Evolutionary conservation across 495 filamentous ascomycete genomes (phyloP), one percentile per base, ranked within the genome.

Genomic region (Penicillium cataractarum): DNA sequence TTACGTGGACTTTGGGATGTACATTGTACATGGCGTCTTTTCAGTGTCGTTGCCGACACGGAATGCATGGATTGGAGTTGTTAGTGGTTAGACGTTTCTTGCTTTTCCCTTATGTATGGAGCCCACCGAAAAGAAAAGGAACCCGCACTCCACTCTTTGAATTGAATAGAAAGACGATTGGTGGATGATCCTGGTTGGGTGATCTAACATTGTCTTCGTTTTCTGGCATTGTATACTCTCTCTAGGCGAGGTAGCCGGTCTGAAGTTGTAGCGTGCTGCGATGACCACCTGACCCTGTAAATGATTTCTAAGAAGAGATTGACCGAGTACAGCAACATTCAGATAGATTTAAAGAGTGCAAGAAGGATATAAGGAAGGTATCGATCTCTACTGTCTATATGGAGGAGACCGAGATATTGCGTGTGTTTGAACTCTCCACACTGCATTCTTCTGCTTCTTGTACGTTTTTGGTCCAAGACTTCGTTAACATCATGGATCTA

Each of bases 31-130:
- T 42, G 54, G 48, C 59, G 61, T 57, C 55, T 49, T 61, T 19
- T 57, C 44, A 49, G 63, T 67, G 44, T 67, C 58, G 26, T 65
- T 61, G 50, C 35, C 12, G 26, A 57, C 58, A 61, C 32, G 57
- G 31, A 49, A 60, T 64, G 62, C 62, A 64, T 64, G 56, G 62
- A 60, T 51, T 64, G 62, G 62, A 50, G 62, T 60, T 60, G 49
- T 21, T 37, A 56, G 49, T 9, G 15, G 37, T 19, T 64, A 60
- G 56, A 64, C 26, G 56, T 63, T 19, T 53, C 60, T 60, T 57
- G 40, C 40, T 64, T 55, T 60, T n/a, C 44, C 29, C 27, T 35
- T 24, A 12, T 49, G 37, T 54, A 54, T 22, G 51, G 9, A 27
- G 5, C 13, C 24, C 46, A 13, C 32, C 40, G 4, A 42, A 40